Conservation (phyloP, 2,329 filamentous ascomycete species). For the Thelonectria blattea region DNA sequence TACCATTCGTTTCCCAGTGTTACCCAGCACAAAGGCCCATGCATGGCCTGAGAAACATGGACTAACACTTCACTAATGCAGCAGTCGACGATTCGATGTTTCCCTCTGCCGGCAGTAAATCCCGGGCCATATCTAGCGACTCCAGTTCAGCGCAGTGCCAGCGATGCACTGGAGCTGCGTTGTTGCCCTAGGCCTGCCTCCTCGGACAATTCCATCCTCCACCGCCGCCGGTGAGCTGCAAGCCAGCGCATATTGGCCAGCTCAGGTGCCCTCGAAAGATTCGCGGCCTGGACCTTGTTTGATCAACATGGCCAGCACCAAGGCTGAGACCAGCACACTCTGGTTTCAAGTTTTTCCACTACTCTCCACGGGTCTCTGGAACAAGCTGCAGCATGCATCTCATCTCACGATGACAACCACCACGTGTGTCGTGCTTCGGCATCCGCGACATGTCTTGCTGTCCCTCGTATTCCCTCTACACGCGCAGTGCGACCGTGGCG, state of each 20-base stretch:
- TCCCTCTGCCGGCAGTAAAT: conserved; percentile 4
- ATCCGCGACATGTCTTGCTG: conserved; percentile 6
- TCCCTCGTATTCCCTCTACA: background rate
- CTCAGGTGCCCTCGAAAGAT: conserved; percentile 6
- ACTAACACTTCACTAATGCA: conserved; percentile 3
- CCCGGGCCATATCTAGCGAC: background rate
- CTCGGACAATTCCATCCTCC: conserved; percentile 14
- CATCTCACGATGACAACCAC: conserved; percentile 2
- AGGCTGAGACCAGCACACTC: conserved; percentile 4
- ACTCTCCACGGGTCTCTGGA: background rate
- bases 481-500: background rate
- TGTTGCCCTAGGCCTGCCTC: conserved; percentile 9
- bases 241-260: conserved; percentile 4
- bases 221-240: conserved; percentile 5
- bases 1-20: conserved; percentile 16
- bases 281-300: conserved; percentile 9
- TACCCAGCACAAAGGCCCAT: background rate
- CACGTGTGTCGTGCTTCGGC: conserved; percentile 15
- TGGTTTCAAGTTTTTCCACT: background rate
- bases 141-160: conserved; percentile 1
- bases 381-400: conserved; percentile 10
- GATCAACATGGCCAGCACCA: conserved; percentile 12
- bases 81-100: conserved; percentile 1
- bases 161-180: background rate
- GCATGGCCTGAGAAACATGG: conserved; percentile 4